phyloP scores from a whole-genome alignment of 2,329 filamentous ascomycete species.

The Aureobasidium leucospermi region DNA sequence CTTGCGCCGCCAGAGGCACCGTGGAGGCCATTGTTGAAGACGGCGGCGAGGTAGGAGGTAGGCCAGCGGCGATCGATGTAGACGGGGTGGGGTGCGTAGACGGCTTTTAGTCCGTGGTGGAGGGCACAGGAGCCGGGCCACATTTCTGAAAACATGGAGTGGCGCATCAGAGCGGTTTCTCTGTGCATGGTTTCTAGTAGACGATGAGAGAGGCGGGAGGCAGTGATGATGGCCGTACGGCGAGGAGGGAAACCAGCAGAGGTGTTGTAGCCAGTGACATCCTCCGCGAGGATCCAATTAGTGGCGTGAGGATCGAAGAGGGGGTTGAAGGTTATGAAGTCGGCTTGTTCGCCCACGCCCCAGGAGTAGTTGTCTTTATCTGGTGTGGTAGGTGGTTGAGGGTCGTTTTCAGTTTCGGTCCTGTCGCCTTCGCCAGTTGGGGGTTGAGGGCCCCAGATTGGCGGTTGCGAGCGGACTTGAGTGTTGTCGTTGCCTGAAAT shows the following conservation, averaged over 20 bases:
- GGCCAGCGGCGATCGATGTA: conserved; percentile 52
- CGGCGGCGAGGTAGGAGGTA: conserved; percentile 44
- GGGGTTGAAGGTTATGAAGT: conserved; percentile 71
- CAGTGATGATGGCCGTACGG: conserved; percentile 64
- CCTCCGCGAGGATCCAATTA: conserved; percentile 64
- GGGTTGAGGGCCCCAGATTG: conserved; percentile 42
- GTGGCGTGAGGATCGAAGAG: conserved; percentile 65
- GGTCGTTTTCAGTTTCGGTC: conserved; percentile 45
- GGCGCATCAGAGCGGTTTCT: conserved; percentile 60
- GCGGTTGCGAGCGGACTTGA: conserved; percentile 34
- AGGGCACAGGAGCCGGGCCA: conserved; percentile 64
- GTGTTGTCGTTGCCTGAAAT: conserved; percentile 29
- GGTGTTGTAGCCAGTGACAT: conserved; percentile 61
- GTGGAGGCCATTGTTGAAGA: conserved; percentile 50
- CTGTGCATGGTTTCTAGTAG: conserved; percentile 67
- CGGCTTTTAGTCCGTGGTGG: conserved; percentile 70
- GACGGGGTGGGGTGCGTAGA: conserved; percentile 55
- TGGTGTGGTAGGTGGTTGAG: conserved; percentile 50
- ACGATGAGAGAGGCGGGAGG: conserved; percentile 58
- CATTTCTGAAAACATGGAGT: conserved; percentile 75
- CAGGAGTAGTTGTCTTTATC: conserved; percentile 51
- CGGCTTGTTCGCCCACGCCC: conserved; percentile 64
- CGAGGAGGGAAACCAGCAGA: conserved; percentile 53
- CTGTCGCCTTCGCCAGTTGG: conserved; percentile 35
- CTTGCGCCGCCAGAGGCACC: conserved; percentile 43